Evolutionary conservation across 768 basidiomycete genomes (phyloP).

Genomic region (Holtermanniella nyarrowii): DNA sequence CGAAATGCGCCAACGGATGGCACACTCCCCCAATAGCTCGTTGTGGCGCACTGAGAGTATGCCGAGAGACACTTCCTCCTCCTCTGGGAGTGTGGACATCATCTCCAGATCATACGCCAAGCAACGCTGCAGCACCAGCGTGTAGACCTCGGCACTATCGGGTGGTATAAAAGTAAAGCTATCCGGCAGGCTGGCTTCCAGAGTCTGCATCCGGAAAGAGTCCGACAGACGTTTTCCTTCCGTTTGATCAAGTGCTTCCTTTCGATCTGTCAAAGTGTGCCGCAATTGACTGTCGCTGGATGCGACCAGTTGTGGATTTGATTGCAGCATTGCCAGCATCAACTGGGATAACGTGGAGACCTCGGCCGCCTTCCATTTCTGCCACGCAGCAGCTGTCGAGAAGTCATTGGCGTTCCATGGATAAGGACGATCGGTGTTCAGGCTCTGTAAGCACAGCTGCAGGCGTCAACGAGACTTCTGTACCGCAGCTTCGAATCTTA

Average conservation of each 20-base stretch:
- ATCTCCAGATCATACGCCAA: constrained; percentile 74
- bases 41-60: constrained; percentile 72
- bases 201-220: too few species aligned
- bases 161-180: constrained; percentile 85
- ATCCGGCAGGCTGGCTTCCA: too few species aligned
- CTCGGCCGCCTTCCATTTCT: constrained; percentile 71
- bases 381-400: constrained; percentile 67
- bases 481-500: constrained; percentile 5
- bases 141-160: constrained; percentile 75
- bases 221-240: too few species aligned
- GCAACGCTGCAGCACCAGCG: constrained; percentile 69
- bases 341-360: constrained; percentile 75
- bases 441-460: constrained; percentile 81
- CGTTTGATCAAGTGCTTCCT: too few species aligned
- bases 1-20: constrained; percentile 77
- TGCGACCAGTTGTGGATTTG: constrained; percentile 72
- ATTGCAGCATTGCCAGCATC: constrained; percentile 73
- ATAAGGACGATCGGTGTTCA: constrained; percentile 70
- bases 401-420: constrained; percentile 84
- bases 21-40: constrained; percentile 77
- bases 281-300: too few species aligned
- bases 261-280: too few species aligned
- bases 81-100: constrained; percentile 76
- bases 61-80: constrained; percentile 87
- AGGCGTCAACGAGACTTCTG: constrained; percentile 14